Conservation (phyloP, 225 moss, liverwort and hornwort genomes). For the Pseudoscleropodium purum region DNA sequence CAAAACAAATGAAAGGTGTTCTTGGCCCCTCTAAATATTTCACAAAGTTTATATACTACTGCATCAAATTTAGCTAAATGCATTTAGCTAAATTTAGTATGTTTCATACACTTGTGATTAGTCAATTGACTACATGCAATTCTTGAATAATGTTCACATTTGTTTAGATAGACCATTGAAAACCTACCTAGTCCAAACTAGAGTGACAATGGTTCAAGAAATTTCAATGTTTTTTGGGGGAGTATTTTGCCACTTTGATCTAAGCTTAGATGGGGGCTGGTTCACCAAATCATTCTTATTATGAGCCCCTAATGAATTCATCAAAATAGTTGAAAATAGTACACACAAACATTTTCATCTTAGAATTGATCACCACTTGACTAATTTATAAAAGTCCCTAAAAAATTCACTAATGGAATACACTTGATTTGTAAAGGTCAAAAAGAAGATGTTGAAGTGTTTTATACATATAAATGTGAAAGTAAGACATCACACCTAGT, state of each 20-base stretch:
- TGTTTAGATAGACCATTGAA: accelerated
- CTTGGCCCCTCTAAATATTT: neutral
- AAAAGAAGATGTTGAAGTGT: neutral
- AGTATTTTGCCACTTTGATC: neutral
- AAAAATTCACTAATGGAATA: neutral
- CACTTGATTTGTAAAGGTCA: neutral
- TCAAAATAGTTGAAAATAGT: neutral
- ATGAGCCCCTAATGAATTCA: neutral
- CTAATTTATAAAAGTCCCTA: neutral
- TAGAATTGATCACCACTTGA: accelerated
- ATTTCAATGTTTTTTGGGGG: neutral
- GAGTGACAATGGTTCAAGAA: neutral
- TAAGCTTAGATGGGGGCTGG: accelerated
- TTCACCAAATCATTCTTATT: neutral
- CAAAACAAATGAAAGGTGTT: neutral
- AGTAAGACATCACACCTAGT: neutral
- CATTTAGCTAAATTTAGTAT: neutral
- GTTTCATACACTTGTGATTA: neutral
- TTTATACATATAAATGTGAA: neutral
- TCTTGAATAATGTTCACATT: neutral
- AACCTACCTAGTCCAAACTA: accelerated
- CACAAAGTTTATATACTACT: neutral
- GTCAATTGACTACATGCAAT: neutral
- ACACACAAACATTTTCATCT: neutral
- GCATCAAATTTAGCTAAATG: neutral